Evolutionary conservation across 148 eudicot genomes (phyloP).

Genomic region (Nyssa sinensis): DNA sequence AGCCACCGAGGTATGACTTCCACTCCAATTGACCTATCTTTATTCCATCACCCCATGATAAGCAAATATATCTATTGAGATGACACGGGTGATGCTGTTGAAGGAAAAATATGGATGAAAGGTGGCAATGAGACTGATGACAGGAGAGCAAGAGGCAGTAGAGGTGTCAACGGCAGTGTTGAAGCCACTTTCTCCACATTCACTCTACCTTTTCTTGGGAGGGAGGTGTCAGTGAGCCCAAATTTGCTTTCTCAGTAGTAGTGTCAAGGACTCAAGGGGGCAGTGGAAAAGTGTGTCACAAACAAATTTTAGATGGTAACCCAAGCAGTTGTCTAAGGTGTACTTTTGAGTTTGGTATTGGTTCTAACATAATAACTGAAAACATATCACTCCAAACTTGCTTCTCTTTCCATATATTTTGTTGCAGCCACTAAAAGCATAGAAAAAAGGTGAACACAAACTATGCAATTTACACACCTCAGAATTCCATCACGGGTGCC

Average conservation of each 20-base stretch:
- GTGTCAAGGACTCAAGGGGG: too few species aligned
- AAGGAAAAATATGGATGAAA: neutral
- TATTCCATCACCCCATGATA: neutral
- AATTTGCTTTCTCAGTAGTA: neutral
- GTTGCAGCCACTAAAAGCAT: neutral
- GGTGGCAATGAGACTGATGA: neutral
- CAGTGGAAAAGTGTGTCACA: neutral
- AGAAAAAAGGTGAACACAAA: neutral
- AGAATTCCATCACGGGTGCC: slow-evolving; percentile 74
- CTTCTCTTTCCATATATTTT: neutral
- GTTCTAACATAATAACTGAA: neutral
- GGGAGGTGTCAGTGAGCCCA: neutral
- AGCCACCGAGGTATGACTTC: too few species aligned
- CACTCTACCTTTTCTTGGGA: neutral
- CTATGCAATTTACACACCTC: slow-evolving; percentile 46
- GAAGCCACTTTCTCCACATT: neutral
- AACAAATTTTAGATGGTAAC: neutral
- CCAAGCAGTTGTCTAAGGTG: neutral
- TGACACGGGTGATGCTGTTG: neutral
- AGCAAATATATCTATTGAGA: neutral
- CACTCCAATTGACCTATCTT: neutral
- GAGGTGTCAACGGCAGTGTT: neutral
- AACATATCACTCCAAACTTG: neutral
- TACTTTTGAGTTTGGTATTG: neutral
- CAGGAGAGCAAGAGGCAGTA: neutral